A percentile compares a stretch with the other conserved stretches of the same genome.
Evolutionary conservation across 805 yeast species (phyloP).

Genomic region (Candida broadrunensis): DNA sequence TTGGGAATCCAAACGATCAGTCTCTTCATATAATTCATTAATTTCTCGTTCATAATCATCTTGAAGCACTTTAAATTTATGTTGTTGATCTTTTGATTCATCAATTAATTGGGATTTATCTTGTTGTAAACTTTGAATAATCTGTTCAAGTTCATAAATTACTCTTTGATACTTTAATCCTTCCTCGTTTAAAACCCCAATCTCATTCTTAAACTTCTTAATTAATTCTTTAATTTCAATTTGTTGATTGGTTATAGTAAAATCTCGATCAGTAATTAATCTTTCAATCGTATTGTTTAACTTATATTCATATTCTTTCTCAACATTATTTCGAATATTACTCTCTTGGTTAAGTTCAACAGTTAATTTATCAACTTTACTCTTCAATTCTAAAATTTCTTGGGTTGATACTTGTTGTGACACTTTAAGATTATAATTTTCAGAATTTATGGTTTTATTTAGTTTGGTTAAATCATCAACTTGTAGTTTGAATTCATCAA

Average conservation of each 20-base stretch:
- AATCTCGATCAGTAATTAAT: slow-evolving; percentile 19
- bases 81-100: too few species aligned
- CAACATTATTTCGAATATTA: slow-evolving; percentile 2
- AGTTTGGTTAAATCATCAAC: not conserved
- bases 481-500: not conserved
- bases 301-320: slow-evolving; percentile 18
- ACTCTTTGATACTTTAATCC: too few species aligned
- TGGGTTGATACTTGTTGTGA: not conserved
- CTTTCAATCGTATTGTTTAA: slow-evolving; percentile 22
- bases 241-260: slow-evolving; percentile 9
- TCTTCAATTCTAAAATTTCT: not conserved
- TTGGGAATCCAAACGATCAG: too few species aligned
- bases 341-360: not conserved
- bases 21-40: too few species aligned
- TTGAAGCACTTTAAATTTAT: too few species aligned
- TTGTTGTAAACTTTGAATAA: too few species aligned
- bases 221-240: not conserved
- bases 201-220: not conserved
- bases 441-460: not conserved
- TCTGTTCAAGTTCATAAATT: too few species aligned
- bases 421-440: not conserved
- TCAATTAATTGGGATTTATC: too few species aligned
- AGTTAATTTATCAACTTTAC: not conserved
- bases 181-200: too few species aligned
- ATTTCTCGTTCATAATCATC: not conserved